Percentiles rank a stretch among this genome's conserved stretches.
Conservation (phyloP, 306 rosid genomes). For the Mimosa pudica region DNA sequence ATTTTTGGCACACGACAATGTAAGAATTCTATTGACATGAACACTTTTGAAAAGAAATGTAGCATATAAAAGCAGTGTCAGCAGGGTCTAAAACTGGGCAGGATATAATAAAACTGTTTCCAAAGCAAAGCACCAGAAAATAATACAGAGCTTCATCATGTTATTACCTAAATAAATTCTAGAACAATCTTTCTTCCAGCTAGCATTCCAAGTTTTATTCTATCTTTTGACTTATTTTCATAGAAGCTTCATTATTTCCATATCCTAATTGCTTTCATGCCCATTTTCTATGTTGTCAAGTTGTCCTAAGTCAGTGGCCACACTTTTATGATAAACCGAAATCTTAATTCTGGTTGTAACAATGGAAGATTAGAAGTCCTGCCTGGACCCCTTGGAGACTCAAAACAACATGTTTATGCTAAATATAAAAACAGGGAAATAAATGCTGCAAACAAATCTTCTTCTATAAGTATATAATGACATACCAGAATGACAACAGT, state of each 20-base stretch:
- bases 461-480: neutral
- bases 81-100: neutral
- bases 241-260: neutral
- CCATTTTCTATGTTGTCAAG: neutral
- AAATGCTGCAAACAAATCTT: neutral
- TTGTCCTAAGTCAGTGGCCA: conserved; percentile 1
- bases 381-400: conserved; percentile 3
- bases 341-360: neutral
- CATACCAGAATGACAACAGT: conserved; percentile 76
- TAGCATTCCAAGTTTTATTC: neutral
- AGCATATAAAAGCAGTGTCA: neutral
- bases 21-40: neutral
- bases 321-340: neutral
- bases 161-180: neutral
- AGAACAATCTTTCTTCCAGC: neutral
- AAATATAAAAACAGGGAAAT: neutral
- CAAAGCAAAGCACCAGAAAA: neutral
- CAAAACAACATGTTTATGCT: neutral
- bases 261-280: neutral
- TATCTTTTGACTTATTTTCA: neutral
- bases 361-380: neutral
- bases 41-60: neutral
- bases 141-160: neutral
- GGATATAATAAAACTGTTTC: neutral
- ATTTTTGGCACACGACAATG: neutral